phyloP scores from a whole-genome alignment of 208 protist species.

The Trypanosoma vivax region DNA sequence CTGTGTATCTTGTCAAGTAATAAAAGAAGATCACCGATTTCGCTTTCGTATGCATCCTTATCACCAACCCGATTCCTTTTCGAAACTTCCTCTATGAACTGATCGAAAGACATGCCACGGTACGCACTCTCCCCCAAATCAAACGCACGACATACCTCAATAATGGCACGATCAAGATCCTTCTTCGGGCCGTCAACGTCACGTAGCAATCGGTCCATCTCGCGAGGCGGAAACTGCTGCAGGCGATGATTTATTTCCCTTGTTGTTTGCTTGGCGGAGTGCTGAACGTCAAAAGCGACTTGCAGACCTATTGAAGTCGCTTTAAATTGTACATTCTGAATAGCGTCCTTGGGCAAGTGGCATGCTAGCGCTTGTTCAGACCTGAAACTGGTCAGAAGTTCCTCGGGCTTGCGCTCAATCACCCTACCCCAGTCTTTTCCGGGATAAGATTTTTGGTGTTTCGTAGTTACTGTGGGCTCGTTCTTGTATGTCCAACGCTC shows the following conservation, averaged over 20 bases:
- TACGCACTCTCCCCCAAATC: slow-evolving; percentile 32
- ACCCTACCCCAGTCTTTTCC: slow-evolving; percentile 30
- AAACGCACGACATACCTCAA: slow-evolving; percentile 35
- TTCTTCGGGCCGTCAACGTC: slow-evolving; percentile 27
- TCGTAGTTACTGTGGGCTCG: slow-evolving; percentile 22
- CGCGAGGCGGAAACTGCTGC: slow-evolving; percentile 24
- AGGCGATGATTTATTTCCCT: slow-evolving; percentile 23
- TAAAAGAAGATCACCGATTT: slow-evolving; percentile 55
- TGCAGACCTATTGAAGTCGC: slow-evolving; percentile 8
- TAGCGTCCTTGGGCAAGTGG: slow-evolving; percentile 27
- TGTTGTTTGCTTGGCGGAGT: slow-evolving; percentile 22
- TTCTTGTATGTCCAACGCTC: slow-evolving; percentile 27
- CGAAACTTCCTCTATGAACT: slow-evolving; percentile 35
- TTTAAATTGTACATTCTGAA: slow-evolving; percentile 25
- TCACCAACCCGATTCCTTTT: slow-evolving; percentile 30
- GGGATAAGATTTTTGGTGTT: slow-evolving; percentile 21
- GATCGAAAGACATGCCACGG: slow-evolving; percentile 26
- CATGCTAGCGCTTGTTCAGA: slow-evolving; percentile 28
- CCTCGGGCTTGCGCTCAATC: slow-evolving; percentile 28
- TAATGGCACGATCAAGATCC: slow-evolving; percentile 34
- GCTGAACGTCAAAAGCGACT: slow-evolving; percentile 29
- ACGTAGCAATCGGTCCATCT: slow-evolving; percentile 31
- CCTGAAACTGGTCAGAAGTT: slow-evolving; percentile 28
- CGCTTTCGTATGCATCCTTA: slow-evolving; percentile 55
- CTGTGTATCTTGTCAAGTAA: slow-evolving; percentile 50